These are phyloP conservation scores for Crotalaria pallida DNA, from an alignment of 306 rosid genomes.

Conservation along the genomic window DNA sequence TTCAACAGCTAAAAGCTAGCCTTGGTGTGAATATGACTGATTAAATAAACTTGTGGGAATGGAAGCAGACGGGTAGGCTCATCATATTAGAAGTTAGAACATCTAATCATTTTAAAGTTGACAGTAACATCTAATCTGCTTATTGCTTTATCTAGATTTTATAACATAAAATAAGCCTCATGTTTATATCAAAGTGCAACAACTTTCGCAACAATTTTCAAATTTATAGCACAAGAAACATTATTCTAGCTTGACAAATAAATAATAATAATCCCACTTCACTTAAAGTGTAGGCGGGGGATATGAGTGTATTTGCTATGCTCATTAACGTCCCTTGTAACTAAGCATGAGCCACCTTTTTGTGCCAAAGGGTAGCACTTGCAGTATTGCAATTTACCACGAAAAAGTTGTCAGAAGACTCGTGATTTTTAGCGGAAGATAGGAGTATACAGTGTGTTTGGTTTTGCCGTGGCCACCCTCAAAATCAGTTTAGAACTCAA, in stretches of 20 bases:
- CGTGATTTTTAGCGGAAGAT: no score
- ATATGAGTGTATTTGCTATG: background rate
- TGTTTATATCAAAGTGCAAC: no score
- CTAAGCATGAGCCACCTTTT: background rate
- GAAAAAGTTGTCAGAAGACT: background rate
- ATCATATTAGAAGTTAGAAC: slow-evolving; percentile 5
- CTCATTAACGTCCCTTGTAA: background rate
- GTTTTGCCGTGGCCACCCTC: no score
- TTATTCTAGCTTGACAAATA: background rate
- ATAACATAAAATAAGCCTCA: background rate
- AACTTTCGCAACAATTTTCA: no score
- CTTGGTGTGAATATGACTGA: background rate
- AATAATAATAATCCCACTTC: background rate
- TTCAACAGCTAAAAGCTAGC: background rate
- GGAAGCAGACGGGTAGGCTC: background rate
- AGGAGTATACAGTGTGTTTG: no score
- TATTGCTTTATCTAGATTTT: background rate
- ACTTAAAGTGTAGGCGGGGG: background rate
- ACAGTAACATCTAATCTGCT: background rate
- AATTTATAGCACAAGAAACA: no score
- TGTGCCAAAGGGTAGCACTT: background rate
- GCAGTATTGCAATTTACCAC: background rate
- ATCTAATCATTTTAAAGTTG: background rate
- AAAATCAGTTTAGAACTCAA: no score
- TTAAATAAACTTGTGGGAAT: background rate